Evolutionary conservation across 345 rosid genomes (phyloP).

Genomic region (Eucalyptus polyanthemos): DNA sequence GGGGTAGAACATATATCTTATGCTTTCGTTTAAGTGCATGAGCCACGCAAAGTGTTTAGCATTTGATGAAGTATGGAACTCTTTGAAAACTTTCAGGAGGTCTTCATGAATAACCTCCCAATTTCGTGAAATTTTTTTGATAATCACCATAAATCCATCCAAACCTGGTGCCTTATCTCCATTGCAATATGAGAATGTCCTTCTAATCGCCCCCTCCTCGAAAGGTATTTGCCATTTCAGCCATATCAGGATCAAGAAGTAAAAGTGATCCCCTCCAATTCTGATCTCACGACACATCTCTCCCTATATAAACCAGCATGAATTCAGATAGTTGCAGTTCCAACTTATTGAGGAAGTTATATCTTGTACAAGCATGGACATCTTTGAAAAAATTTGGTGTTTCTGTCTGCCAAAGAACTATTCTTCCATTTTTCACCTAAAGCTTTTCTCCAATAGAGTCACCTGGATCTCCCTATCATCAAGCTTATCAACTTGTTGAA

Average conservation of each 20-base stretch:
- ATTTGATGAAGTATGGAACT: not conserved
- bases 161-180: not conserved
- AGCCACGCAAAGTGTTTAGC: not conserved
- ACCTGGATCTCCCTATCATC: not conserved
- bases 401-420: not conserved
- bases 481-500: not conserved
- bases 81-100: not conserved
- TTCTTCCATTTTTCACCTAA: not conserved
- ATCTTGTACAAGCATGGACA: too few species aligned
- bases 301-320: not conserved
- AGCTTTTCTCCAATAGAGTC: not conserved
- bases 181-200: not conserved
- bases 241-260: not conserved
- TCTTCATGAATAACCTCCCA: not conserved
- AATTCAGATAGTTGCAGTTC: not conserved
- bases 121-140: not conserved
- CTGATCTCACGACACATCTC: not conserved
- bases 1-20: not conserved
- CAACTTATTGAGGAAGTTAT: too few species aligned
- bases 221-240: not conserved
- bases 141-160: not conserved
- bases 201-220: not conserved
- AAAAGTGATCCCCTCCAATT: not conserved
- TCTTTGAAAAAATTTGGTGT: too few species aligned
- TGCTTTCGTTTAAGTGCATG: not conserved